A percentile compares a stretch with the other conserved stretches of the same genome.
These are phyloP conservation scores for Candida gigantensis DNA, from an alignment of 1,139 yeast genomes.

Conservation along the genomic window DNA sequence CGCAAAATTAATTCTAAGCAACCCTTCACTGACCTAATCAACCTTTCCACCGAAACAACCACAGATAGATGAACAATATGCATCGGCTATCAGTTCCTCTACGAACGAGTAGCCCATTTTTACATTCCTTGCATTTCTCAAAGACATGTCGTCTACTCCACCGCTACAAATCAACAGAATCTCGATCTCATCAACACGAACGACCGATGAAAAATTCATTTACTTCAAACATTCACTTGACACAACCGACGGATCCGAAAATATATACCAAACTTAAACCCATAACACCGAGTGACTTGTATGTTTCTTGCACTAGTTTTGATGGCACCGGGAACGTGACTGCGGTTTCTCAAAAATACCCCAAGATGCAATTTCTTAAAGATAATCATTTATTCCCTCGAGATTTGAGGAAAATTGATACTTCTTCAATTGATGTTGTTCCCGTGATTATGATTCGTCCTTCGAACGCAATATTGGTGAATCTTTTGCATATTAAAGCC, in stretches of 20 bases:
- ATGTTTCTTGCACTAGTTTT: constrained; percentile 70
- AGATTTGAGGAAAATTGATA: constrained; percentile 84
- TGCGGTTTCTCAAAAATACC: constrained; percentile 75
- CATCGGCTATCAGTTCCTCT: neutral
- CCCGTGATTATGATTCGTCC: constrained; percentile 84
- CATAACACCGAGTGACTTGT: constrained; percentile 57
- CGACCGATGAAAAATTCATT: no score
- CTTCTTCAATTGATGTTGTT: constrained; percentile 83
- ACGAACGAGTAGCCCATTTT: neutral
- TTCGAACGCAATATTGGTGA: constrained; percentile 71
- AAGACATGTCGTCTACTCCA: no score
- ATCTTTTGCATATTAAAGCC: constrained; percentile 83
- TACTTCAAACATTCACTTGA: no score
- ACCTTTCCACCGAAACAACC: no score
- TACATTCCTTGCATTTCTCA: neutral
- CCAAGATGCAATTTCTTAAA: constrained; percentile 71
- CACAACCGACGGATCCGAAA: constrained; percentile 4
- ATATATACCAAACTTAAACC: constrained; percentile 46
- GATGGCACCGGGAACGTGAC: constrained; percentile 71
- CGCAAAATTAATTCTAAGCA: no score
- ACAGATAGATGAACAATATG: neutral
- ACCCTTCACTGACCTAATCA: no score
- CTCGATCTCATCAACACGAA: no score
- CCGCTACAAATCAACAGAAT: no score
- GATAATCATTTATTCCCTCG: constrained; percentile 79